Evolutionary conservation across 208 protist genomes (phyloP).

Genomic region (Crithidia bombi): DNA sequence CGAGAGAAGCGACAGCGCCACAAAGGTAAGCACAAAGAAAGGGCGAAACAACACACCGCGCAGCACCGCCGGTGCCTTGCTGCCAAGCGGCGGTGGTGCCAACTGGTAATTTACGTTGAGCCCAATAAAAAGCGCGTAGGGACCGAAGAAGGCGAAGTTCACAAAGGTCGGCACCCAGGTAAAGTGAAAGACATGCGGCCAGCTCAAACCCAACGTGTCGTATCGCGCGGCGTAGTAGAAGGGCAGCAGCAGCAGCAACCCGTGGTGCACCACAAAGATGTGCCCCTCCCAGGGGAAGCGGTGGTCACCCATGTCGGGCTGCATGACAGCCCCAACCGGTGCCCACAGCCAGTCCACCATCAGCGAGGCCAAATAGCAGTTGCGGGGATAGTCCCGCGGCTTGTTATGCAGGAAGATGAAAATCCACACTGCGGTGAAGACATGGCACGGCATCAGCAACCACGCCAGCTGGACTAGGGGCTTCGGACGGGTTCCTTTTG

Average conservation of each 20-base stretch:
- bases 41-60: slow-evolving; percentile 44
- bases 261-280: slow-evolving; percentile 71
- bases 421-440: slow-evolving; percentile 64
- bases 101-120: slow-evolving; percentile 86
- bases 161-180: slow-evolving; percentile 56
- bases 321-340: slow-evolving; percentile 37
- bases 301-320: slow-evolving; percentile 74
- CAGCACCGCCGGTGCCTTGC: slow-evolving; percentile 19
- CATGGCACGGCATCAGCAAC: slow-evolving; percentile 86
- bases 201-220: slow-evolving; percentile 45
- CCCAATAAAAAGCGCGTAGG: slow-evolving; percentile 52
- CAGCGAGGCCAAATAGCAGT: slow-evolving; percentile 70
- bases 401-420: slow-evolving; percentile 43
- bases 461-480: slow-evolving; percentile 82
- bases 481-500: slow-evolving; percentile 49
- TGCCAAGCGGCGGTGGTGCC: slow-evolving; percentile 52
- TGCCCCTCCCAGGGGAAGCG: slow-evolving; percentile 51
- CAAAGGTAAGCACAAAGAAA: slow-evolving; percentile 38
- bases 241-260: slow-evolving; percentile 60
- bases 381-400: slow-evolving; percentile 40
- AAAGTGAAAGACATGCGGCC: slow-evolving; percentile 56
- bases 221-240: slow-evolving; percentile 73
- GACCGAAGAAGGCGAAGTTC: slow-evolving; percentile 60
- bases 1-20: slow-evolving; percentile 38
- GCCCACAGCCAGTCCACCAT: slow-evolving; percentile 60